Conservation (phyloP, 202 grass and related monocot species). For the Zizania palustris region DNA sequence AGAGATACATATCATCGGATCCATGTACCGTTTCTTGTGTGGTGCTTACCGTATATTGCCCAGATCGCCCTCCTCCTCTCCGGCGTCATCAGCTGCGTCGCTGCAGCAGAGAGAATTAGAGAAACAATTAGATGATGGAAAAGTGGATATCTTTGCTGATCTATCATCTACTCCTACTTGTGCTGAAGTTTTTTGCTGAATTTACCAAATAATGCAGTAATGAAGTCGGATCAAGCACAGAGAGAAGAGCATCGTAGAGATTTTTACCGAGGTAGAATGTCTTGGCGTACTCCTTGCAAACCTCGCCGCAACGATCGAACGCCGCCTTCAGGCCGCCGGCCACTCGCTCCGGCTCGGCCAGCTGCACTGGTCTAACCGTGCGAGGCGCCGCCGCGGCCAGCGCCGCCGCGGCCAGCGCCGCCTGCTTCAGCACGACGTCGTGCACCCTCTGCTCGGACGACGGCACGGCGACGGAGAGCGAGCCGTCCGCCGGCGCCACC, state of each 20-base stretch:
- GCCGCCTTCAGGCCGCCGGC: constrained; percentile 59
- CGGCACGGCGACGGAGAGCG: background rate
- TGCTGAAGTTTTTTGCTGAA: background rate
- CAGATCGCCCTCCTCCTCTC: constrained; percentile 87
- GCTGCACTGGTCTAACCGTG: constrained; percentile 24
- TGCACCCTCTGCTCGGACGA: constrained; percentile 75
- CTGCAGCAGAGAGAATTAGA: constrained; percentile 27
- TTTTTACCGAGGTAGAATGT: constrained; percentile 84
- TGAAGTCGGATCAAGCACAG: background rate
- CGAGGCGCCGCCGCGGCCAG: constrained; percentile 11
- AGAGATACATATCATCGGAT: too few relatives aligned
- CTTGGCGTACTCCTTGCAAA: constrained; percentile 98
- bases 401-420: constrained; percentile 48
- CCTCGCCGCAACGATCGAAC: constrained; percentile 72
- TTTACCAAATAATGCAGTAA: background rate
- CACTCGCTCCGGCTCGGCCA: constrained; percentile 30
- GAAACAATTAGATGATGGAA: too few relatives aligned
- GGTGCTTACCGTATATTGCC: constrained; percentile 83
- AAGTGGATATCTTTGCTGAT: too few relatives aligned
- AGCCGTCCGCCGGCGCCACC: constrained; percentile 34
- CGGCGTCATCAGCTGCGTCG: constrained; percentile 95
- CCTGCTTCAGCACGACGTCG: constrained; percentile 83
- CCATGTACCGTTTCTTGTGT: too few relatives aligned
- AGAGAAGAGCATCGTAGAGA: background rate
- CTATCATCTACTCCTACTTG: too few relatives aligned